These are phyloP conservation scores for Trichothecium roseum DNA, from an alignment of 2,329 filamentous ascomycete species.

Conservation along the genomic window DNA sequence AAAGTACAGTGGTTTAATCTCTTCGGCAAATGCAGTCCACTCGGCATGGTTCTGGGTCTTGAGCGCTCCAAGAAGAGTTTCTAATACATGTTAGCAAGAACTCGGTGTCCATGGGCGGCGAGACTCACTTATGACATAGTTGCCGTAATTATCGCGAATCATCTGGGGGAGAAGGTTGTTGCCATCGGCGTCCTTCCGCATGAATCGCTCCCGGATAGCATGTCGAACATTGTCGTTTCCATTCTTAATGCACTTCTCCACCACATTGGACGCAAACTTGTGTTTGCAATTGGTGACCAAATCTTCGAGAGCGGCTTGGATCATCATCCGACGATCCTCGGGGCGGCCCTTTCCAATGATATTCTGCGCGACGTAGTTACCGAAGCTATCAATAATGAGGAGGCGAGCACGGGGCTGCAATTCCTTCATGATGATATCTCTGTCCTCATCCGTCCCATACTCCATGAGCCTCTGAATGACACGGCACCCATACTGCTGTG, in stretches of 20 bases:
- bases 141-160: slow-evolving; percentile 87
- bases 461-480: slow-evolving; percentile 91
- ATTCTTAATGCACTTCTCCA: slow-evolving; percentile 78
- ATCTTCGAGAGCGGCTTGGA: slow-evolving; percentile 60
- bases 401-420: slow-evolving; percentile 61
- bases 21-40: slow-evolving; percentile 46
- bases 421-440: slow-evolving; percentile 63
- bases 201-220: slow-evolving; percentile 56
- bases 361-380: slow-evolving; percentile 94
- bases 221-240: slow-evolving; percentile 60
- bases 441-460: slow-evolving; percentile 62
- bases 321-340: slow-evolving; percentile 63
- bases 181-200: slow-evolving; percentile 49
- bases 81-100: slow-evolving; percentile 33
- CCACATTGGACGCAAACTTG: slow-evolving; percentile 95
- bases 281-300: slow-evolving; percentile 76
- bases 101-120: background rate
- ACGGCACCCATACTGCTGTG: slow-evolving; percentile 79
- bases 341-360: slow-evolving; percentile 70
- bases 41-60: slow-evolving; percentile 50
- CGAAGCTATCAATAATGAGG: slow-evolving; percentile 79
- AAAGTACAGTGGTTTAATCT: slow-evolving; percentile 52
- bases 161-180: slow-evolving; percentile 61
- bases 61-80: slow-evolving; percentile 55
- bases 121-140: slow-evolving; percentile 90